These are phyloP conservation scores for Nakazawaea ernobii DNA, from an alignment of 805 yeast species.

Conservation along the genomic window DNA sequence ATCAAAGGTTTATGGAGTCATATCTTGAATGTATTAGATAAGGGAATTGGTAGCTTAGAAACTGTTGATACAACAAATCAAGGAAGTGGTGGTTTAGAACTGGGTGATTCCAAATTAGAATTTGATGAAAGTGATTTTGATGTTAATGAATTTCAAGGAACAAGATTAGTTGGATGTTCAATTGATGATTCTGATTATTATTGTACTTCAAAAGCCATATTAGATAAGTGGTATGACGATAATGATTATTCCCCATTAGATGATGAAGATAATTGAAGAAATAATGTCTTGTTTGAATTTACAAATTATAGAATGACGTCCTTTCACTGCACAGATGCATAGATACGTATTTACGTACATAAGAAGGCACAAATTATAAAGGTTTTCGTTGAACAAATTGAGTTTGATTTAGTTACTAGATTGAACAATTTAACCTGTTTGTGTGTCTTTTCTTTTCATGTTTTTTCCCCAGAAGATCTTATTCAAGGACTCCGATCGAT, in stretches of 20 bases:
- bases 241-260: neutral
- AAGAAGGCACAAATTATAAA: too few relatives aligned
- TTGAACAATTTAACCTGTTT: too few relatives aligned
- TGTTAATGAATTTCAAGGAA: slow-evolving; percentile 2
- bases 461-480: too few relatives aligned
- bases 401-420: too few relatives aligned
- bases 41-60: slow-evolving; percentile 1
- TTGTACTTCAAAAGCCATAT: slow-evolving; percentile 4
- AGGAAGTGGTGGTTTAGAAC: slow-evolving; percentile 7
- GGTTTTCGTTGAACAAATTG: too few relatives aligned
- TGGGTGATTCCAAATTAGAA: neutral
- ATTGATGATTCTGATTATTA: slow-evolving; percentile 10
- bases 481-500: too few relatives aligned
- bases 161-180: slow-evolving; percentile 6
- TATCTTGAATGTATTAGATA: slow-evolving; percentile 1
- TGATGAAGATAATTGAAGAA: neutral
- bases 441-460: too few relatives aligned
- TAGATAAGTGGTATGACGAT: slow-evolving; percentile 8
- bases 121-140: slow-evolving; percentile 8
- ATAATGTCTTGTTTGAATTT: neutral
- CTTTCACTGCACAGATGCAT: neutral
- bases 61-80: slow-evolving; percentile 6
- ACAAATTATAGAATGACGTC: too few relatives aligned
- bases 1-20: slow-evolving; percentile 27
- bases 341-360: too few relatives aligned